A percentile compares a stretch with the other conserved stretches of the same genome.
These are phyloP conservation scores for Letharia columbiana DNA, from an alignment of 495 filamentous ascomycete genomes.

Conservation along the genomic window DNA sequence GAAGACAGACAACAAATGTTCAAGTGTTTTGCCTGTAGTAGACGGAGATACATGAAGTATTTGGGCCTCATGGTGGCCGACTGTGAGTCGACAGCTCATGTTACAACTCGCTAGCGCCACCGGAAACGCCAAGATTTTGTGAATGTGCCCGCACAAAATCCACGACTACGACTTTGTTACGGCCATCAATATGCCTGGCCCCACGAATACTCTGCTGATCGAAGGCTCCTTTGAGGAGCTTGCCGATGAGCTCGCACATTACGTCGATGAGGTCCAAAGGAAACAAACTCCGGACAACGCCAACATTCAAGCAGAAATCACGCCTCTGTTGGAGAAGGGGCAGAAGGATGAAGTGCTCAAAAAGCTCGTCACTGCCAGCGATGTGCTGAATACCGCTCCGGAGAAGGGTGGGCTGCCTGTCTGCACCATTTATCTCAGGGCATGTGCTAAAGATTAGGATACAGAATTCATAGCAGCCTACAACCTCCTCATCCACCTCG, in stretches of 20 bases:
- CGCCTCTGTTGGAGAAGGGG: conserved; percentile 60
- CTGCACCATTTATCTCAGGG: background rate
- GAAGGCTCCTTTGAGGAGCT: conserved; percentile 86
- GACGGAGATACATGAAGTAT: no score
- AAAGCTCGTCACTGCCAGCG: conserved; percentile 70
- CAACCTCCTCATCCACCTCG: conserved; percentile 89
- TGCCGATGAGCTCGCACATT: conserved; percentile 78
- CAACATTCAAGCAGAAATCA: conserved; percentile 57
- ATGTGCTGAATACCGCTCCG: conserved; percentile 65
- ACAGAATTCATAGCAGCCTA: conserved; percentile 86
- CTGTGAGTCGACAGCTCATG: no score
- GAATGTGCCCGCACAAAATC: conserved; percentile 17
- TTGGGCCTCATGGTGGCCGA: no score
- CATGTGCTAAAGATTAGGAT: conserved; percentile 1
- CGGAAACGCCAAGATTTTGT: background rate
- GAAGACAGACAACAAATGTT: background rate
- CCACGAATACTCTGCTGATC: conserved; percentile 64
- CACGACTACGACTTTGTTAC: background rate
- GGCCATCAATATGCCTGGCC: conserved; percentile 40
- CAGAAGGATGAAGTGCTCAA: conserved; percentile 81
- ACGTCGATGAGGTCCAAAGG: conserved; percentile 59
- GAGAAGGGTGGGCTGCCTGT: conserved; percentile 59
- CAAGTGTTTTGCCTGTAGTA: background rate
- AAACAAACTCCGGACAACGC: conserved; percentile 44
- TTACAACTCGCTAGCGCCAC: background rate